Base-by-base conservation (phyloP, 179 eudicot genomes). In the Beta macrorhiza region DNA sequence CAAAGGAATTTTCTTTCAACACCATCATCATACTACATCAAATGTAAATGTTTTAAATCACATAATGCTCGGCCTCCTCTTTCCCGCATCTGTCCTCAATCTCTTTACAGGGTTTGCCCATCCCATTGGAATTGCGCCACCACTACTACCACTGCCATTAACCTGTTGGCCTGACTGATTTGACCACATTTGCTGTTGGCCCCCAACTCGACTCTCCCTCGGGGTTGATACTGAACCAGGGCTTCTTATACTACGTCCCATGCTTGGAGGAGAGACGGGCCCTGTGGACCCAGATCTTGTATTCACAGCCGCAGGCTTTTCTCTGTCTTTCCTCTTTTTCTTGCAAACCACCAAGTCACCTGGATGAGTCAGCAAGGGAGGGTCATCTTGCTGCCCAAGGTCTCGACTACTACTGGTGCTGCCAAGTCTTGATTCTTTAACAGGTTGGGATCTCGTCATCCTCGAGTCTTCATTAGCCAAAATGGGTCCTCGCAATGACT, bases 41-140 rank as follows among this genome's bases (percentile, higher is more conserved):
- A 53, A 37, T 69, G 72, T 68, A 74, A 37, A 25, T 55, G 62
- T 16, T 74, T 14, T 13, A 55, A 75, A 37, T 92, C 88, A 91
- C 78, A 89, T 83, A 82, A 92, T 90, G 86, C 95, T 94, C 3
- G 95, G 96, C 42, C 98, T 84, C 85, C 98, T 86, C 79, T 88
- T 95, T 65, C 94, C 98, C 12, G 93, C 85, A 84, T 90, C 99
- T 19, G 98, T 93, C 84, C 99, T 91, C 89, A 90, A 72, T 75
- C 93, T 88, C 90, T 95, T 95, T n/a, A 95, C 99, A 29, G 95
- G 98, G 69, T 95, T 91, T 9, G 97, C 95, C 99, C 99, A 95
- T 22, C 98, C 93, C 42, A 37, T 37, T 37, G 42, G 42, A 64
- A 93, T 78, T n/a, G 83, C 83, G 75, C 90, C 89, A 73, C 93